phyloP scores from a whole-genome alignment of 2,329 filamentous ascomycete species.

The Cadophora gregata region DNA sequence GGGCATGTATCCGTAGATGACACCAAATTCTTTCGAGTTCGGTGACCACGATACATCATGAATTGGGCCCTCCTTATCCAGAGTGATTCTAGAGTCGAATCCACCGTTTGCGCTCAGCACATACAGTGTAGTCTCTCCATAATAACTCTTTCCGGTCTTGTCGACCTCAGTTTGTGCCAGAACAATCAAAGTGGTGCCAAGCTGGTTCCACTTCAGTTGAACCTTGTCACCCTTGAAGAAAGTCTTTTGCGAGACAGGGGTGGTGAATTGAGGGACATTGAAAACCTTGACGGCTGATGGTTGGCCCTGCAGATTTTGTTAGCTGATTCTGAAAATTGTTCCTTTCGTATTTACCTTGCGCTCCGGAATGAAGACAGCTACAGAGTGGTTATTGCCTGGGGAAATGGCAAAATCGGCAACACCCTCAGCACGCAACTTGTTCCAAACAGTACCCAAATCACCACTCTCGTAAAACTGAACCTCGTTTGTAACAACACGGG shows the following conservation, averaged over 20 bases:
- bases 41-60: conserved; percentile 99
- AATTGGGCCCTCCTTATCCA: conserved; percentile 97
- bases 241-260: conserved; percentile 91
- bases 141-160: conserved; percentile 98
- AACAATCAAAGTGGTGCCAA: conserved; percentile 90
- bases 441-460: conserved; percentile 87
- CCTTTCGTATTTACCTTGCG: conserved; percentile 71
- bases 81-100: conserved; percentile 88
- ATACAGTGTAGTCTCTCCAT: conserved; percentile 97
- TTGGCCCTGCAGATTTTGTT: conserved; percentile 69
- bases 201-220: conserved; percentile 95
- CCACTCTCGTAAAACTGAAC: conserved; percentile 95
- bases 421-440: conserved; percentile 92
- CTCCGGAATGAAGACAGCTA: conserved; percentile 95
- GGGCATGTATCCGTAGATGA: conserved; percentile 99
- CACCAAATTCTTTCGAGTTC: conserved; percentile 96
- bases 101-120: conserved; percentile 88
- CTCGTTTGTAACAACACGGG: conserved; percentile 93
- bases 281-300: conserved; percentile 94
- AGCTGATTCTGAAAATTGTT: conserved; percentile 20
- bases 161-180: conserved; percentile 98
- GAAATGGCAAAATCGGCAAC: conserved; percentile 88
- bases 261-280: conserved; percentile 85
- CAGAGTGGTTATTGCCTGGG: conserved; percentile 86
- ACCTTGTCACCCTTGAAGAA: conserved; percentile 99